Percentiles rank a stretch among this genome's conserved stretches.
Conservation (phyloP, 164 flowering plant species). For the Platanus orientalis region DNA sequence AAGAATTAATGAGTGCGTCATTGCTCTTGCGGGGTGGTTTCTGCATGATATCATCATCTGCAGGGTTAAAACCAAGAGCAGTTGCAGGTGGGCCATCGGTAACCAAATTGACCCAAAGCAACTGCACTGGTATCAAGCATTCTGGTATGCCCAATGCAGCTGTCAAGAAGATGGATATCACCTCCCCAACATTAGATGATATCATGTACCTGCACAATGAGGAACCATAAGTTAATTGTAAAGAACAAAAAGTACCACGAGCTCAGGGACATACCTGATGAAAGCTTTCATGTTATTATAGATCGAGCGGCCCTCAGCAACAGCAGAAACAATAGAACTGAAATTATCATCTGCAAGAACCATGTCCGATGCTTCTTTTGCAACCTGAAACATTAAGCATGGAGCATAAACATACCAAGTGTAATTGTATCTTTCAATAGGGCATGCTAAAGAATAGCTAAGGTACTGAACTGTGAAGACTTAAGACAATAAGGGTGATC, state of each 20-base stretch:
- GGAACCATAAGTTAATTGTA: neutral
- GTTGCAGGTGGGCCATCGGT: slow-evolving; percentile 99
- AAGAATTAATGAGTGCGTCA: slow-evolving; percentile 71
- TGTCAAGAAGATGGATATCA: slow-evolving; percentile 82
- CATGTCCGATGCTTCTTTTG: slow-evolving; percentile 98
- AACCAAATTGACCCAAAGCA: slow-evolving; percentile 93
- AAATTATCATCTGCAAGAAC: slow-evolving; percentile 90
- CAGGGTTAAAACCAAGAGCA: slow-evolving; percentile 92
- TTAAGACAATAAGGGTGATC: no score
- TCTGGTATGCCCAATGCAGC: slow-evolving; percentile 91
- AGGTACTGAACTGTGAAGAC: no score
- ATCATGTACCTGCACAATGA: slow-evolving; percentile 77
- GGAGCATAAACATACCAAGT: neutral
- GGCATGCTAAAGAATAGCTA: neutral
- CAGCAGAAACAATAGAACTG: slow-evolving; percentile 80
- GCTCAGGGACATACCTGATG: slow-evolving; percentile 45
- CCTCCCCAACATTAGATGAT: slow-evolving; percentile 95
- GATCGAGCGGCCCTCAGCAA: slow-evolving; percentile 88
- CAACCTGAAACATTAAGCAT: slow-evolving; percentile 51
- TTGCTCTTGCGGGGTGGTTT: slow-evolving; percentile 86
- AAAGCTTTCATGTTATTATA: slow-evolving; percentile 96
- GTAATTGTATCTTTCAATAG: neutral
- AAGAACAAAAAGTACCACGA: slow-evolving; percentile 2
- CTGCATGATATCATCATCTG: slow-evolving; percentile 81
- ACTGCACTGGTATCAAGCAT: slow-evolving; percentile 90